Percentiles rank a stretch among this genome's conserved stretches.
Evolutionary conservation across 257 asterid species (phyloP).

Genomic region (Rhazya stricta): DNA sequence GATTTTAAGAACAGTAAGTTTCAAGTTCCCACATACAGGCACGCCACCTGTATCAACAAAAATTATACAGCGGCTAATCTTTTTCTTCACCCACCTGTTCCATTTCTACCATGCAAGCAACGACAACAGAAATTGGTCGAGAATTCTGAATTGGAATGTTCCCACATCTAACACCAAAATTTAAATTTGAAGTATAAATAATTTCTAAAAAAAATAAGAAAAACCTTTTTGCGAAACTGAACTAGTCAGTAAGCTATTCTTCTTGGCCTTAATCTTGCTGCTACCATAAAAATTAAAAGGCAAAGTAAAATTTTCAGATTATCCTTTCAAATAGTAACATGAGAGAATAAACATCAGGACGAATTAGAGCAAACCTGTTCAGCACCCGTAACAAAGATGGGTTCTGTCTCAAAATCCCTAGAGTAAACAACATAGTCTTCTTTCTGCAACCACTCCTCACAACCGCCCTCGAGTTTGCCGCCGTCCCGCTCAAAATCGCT

Average conservation of each 20-base stretch:
- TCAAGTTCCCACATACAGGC: neutral
- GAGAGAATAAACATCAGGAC: neutral
- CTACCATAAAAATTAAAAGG: neutral
- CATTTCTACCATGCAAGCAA: neutral
- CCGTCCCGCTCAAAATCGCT: conserved; percentile 13
- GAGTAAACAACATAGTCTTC: conserved; percentile 58
- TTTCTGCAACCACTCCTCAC: conserved; percentile 81
- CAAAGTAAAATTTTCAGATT: neutral
- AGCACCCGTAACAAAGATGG: conserved; percentile 56
- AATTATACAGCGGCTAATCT: neutral
- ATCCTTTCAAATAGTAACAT: neutral
- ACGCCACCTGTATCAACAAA: neutral
- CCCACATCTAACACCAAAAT: neutral
- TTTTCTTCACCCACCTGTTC: neutral
- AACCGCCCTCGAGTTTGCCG: conserved; percentile 25
- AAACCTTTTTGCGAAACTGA: neutral
- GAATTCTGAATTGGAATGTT: neutral
- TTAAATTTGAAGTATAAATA: too few relatives aligned
- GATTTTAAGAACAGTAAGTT: neutral
- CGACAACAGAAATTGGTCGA: neutral
- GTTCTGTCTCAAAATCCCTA: conserved; percentile 65
- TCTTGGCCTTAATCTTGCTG: neutral
- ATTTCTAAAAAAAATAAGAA: too few relatives aligned
- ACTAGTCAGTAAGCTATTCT: neutral
- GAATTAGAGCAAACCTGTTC: conserved; percentile 42